Evolutionary conservation across 495 filamentous ascomycete species (phyloP).

Genomic region (Ramalina intermedia): DNA sequence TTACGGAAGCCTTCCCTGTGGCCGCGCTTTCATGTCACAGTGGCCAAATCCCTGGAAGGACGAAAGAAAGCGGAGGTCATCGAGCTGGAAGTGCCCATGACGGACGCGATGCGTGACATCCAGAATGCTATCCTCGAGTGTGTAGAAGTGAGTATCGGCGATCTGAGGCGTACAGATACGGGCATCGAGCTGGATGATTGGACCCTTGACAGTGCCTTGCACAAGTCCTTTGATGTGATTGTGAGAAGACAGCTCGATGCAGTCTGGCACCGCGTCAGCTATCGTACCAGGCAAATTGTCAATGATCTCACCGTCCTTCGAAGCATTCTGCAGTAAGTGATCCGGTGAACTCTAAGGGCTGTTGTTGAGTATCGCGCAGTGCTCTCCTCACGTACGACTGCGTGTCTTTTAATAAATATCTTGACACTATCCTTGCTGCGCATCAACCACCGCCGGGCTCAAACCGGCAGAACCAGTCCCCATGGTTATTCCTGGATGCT

Average conservation of each 20-base stretch:
- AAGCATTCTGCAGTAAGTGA: conserved; percentile 60
- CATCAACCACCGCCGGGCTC: conserved; percentile 80
- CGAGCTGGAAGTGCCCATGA: conserved; percentile 94
- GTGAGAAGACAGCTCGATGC: conserved; percentile 84
- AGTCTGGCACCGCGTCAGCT: conserved; percentile 93
- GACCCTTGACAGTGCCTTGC: conserved; percentile 88
- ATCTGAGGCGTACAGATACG: conserved; percentile 77
- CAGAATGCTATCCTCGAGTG: conserved; percentile 93
- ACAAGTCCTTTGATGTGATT: conserved; percentile 81
- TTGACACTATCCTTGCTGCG: conserved; percentile 86
- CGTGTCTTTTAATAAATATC: conserved; percentile 80
- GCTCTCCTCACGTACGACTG: conserved; percentile 74
- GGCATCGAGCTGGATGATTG: conserved; percentile 94
- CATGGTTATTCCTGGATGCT: conserved; percentile 93
- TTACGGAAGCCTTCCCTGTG: conserved; percentile 78
- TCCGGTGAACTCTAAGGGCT: neutral
- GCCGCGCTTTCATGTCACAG: conserved; percentile 87
- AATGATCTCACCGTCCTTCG: conserved; percentile 75
- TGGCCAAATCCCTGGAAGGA: conserved; percentile 78
- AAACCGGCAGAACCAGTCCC: conserved; percentile 76
- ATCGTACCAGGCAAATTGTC: conserved; percentile 87
- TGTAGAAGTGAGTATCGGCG: conserved; percentile 83
- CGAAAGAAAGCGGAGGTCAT: conserved; percentile 91
- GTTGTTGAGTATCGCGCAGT: conserved; percentile 16
- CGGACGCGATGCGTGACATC: conserved; percentile 79